Conservation (phyloP, 208 protist species). For the Zelonia costaricensis region DNA sequence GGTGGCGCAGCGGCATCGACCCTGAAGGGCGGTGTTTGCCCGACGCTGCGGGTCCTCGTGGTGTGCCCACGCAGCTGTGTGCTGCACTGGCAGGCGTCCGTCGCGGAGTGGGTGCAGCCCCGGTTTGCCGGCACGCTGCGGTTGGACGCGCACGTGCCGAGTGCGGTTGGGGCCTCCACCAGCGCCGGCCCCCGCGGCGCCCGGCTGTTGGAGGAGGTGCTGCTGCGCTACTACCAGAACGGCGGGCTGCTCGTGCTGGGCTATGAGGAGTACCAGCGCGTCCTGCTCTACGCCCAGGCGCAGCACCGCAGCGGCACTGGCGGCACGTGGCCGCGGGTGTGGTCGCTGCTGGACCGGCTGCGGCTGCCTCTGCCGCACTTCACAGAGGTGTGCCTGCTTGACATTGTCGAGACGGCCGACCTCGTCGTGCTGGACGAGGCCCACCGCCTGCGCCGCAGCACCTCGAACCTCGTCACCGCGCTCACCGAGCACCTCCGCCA, state of each 20-base stretch:
- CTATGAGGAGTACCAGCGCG: slow-evolving; percentile 83
- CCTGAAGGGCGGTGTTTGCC: slow-evolving; percentile 24
- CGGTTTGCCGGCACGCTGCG: slow-evolving; percentile 35
- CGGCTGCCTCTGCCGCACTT: slow-evolving; percentile 45
- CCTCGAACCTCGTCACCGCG: slow-evolving; percentile 47
- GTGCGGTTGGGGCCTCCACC: slow-evolving; percentile 20
- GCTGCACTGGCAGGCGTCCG: slow-evolving; percentile 63
- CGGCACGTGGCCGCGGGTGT: slow-evolving; percentile 32
- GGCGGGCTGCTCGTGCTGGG: slow-evolving; percentile 81
- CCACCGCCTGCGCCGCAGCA: slow-evolving; percentile 59
- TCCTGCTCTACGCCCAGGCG: slow-evolving; percentile 29
- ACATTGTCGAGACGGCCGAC: slow-evolving; percentile 70
- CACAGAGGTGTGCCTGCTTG: slow-evolving; percentile 36
- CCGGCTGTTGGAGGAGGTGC: slow-evolving; percentile 22
- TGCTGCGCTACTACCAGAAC: slow-evolving; percentile 49
- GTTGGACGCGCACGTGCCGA: slow-evolving; percentile 50
- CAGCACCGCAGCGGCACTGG: slow-evolving; percentile 7
- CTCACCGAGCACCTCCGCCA: slow-evolving; percentile 48
- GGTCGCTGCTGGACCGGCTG: slow-evolving; percentile 35
- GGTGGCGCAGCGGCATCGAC: not conserved
- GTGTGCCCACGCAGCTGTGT: slow-evolving; percentile 74
- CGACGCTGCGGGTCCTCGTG: slow-evolving; percentile 63
- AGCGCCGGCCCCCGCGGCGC: slow-evolving; percentile 9
- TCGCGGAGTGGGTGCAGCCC: slow-evolving; percentile 64
- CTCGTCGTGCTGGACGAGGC: slow-evolving; percentile 85